Evolutionary conservation across 225 moss, liverwort and hornwort genomes (phyloP).

Genomic region (Polytrichum formosum): DNA sequence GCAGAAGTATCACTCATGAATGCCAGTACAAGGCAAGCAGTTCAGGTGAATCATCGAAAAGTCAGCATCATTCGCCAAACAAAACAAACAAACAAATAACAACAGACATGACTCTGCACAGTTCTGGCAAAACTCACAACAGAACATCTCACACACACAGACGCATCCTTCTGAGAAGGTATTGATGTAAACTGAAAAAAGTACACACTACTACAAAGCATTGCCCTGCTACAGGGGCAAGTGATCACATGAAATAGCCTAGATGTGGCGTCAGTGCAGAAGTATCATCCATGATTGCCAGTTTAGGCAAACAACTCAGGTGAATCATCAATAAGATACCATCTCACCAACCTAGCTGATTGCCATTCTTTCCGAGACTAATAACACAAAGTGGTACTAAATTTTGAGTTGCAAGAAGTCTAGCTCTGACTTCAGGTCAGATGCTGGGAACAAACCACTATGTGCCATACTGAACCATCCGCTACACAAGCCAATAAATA

Average conservation of each 20-base stretch:
- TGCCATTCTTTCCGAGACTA: too few relatives aligned
- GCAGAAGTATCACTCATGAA: constrained; percentile 22
- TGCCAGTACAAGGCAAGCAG: constrained; percentile 4
- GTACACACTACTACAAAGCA: too few relatives aligned
- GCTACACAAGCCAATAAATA: too few relatives aligned
- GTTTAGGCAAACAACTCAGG: neutral
- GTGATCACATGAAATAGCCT: neutral
- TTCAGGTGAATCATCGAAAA: constrained; percentile 30
- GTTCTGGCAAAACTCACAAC: neutral
- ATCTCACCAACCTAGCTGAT: too few relatives aligned
- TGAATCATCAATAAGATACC: constrained; percentile 3
- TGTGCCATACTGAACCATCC: too few relatives aligned
- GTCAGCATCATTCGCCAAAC: constrained; percentile 17
- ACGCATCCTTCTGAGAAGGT: too few relatives aligned
- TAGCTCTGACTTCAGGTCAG: too few relatives aligned
- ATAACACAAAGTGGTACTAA: too few relatives aligned
- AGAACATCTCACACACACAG: neutral
- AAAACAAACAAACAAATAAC: neutral
- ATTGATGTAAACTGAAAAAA: too few relatives aligned
- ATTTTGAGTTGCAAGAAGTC: too few relatives aligned
- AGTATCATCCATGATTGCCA: neutral
- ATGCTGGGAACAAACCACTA: too few relatives aligned
- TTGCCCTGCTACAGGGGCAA: too few relatives aligned
- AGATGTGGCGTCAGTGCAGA: neutral
- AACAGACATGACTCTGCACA: neutral